Evolutionary conservation across 495 filamentous ascomycete genomes (phyloP).

Genomic region (Trichoderma gamsii): DNA sequence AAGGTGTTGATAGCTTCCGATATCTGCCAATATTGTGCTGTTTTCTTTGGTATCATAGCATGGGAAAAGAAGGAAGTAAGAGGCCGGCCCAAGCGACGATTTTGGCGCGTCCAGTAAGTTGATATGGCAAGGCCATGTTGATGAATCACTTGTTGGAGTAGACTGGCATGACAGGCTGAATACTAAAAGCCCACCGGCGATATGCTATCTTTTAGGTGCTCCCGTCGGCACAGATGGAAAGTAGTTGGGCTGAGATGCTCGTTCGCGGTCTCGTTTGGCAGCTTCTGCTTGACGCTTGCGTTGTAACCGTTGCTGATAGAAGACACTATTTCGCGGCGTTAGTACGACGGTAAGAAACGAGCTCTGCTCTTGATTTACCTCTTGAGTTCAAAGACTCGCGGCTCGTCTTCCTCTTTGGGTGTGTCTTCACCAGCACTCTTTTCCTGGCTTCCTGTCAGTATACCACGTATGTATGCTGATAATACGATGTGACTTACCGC

Average conservation of each 20-base stretch:
- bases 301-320: slow-evolving; percentile 76
- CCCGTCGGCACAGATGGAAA: slow-evolving; percentile 76
- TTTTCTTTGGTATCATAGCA: too few species aligned
- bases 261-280: slow-evolving; percentile 68
- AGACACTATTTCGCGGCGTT: slow-evolving; percentile 48
- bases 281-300: slow-evolving; percentile 66
- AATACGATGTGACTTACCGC: neutral
- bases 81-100: too few species aligned
- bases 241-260: slow-evolving; percentile 61
- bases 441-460: slow-evolving; percentile 13
- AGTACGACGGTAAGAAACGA: slow-evolving; percentile 18
- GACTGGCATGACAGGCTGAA: too few species aligned
- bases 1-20: too few species aligned
- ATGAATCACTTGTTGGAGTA: too few species aligned
- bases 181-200: too few species aligned
- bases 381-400: slow-evolving; percentile 78
- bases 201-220: slow-evolving; percentile 37
- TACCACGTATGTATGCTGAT: neutral
- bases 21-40: too few species aligned
- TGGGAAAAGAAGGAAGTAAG: too few species aligned
- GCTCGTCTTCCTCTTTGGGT: slow-evolving; percentile 50
- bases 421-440: slow-evolving; percentile 33
- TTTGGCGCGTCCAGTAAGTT: too few species aligned
- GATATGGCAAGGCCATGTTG: too few species aligned
- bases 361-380: slow-evolving; percentile 49